Conservation (phyloP, 192 early-diverging fungal genomes). For the Coemansia sp. region DNA sequence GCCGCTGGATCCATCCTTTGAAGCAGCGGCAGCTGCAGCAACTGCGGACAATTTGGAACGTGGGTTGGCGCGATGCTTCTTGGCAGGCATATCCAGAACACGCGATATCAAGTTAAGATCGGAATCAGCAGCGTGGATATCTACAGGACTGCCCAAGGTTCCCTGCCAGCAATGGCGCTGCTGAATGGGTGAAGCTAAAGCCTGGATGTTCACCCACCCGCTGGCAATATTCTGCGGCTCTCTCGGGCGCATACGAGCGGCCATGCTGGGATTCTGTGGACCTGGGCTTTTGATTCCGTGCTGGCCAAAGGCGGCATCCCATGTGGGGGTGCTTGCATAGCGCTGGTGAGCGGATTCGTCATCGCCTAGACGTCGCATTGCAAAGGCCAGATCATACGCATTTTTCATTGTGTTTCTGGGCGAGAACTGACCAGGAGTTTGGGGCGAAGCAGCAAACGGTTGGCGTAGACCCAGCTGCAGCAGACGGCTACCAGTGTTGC, state of each 20-base stretch:
- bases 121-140: slow-evolving; percentile 48
- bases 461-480: slow-evolving; percentile 32
- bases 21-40: slow-evolving; percentile 7
- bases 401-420: slow-evolving; percentile 66
- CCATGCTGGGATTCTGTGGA: slow-evolving; percentile 19
- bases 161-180: slow-evolving; percentile 57
- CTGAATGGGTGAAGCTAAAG: slow-evolving; percentile 48
- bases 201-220: slow-evolving; percentile 55
- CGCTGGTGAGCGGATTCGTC: slow-evolving; percentile 54
- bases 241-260: slow-evolving; percentile 12
- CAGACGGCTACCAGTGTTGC: slow-evolving; percentile 30
- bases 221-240: slow-evolving; percentile 46
- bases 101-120: slow-evolving; percentile 51
- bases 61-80: slow-evolving; percentile 41
- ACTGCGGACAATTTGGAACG: slow-evolving; percentile 20
- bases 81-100: slow-evolving; percentile 45
- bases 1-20: slow-evolving; percentile 1
- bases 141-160: slow-evolving; percentile 51
- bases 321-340: slow-evolving; percentile 45
- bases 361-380: slow-evolving; percentile 74
- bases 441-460: slow-evolving; percentile 4
- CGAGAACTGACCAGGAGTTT: slow-evolving; percentile 38
- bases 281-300: slow-evolving; percentile 49
- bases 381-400: slow-evolving; percentile 73
- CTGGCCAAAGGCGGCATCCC: slow-evolving; percentile 53